A percentile compares a stretch with the other conserved stretches of the same genome.
These are phyloP conservation scores for Boletus bicolor DNA, from an alignment of 768 basidiomycete species.

Conservation along the genomic window DNA sequence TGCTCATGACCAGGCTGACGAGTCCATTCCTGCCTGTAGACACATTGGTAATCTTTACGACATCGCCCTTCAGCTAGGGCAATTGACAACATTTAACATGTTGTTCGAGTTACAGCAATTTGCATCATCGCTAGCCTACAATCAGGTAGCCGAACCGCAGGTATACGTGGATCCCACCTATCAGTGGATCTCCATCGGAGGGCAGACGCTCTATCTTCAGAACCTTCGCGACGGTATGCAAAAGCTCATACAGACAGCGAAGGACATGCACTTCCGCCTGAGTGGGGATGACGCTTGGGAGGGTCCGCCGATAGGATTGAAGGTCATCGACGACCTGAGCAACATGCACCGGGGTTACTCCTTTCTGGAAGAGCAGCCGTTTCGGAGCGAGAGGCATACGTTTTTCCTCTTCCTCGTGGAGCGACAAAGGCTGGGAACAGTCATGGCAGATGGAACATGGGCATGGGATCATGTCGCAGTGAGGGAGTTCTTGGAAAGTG, in stretches of 20 bases:
- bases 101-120: constrained; percentile 2
- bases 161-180: not conserved
- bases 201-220: not conserved
- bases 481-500: not conserved
- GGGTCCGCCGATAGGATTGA: not conserved
- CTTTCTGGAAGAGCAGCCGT: not conserved
- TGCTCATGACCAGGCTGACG: not conserved
- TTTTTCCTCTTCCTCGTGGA: not conserved
- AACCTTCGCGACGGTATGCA: not conserved
- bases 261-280: not conserved
- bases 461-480: not conserved
- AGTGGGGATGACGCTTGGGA: not conserved
- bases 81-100: not conserved
- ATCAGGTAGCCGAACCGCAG: not conserved
- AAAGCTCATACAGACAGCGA: not conserved
- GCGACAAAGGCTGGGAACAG: not conserved
- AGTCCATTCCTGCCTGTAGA: not conserved
- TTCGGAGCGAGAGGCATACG: not conserved
- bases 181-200: not conserved
- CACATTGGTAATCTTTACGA: not conserved
- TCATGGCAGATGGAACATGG: not conserved
- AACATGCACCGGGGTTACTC: not conserved
- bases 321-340: not conserved
- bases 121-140: not conserved
- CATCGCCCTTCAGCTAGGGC: not conserved